phyloP scores from a whole-genome alignment of 2,329 filamentous ascomycete species.

The Diplodia scrobiculata region DNA sequence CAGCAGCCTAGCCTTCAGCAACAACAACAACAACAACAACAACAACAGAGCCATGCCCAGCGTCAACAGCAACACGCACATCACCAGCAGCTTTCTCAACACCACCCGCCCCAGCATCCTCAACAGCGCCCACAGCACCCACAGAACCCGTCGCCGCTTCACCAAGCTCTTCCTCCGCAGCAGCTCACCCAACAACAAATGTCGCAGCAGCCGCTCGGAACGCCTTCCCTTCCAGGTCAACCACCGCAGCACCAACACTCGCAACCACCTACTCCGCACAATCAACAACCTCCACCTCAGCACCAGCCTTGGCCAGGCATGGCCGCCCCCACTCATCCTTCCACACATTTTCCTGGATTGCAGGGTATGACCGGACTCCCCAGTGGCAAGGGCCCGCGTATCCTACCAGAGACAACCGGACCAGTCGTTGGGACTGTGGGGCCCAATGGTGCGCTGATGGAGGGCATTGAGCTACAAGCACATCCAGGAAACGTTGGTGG shows the following conservation, averaged over 20 bases:
- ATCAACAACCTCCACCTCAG: constrained; percentile 7
- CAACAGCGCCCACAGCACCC: constrained; percentile 5
- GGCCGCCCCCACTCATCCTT: constrained; percentile 20
- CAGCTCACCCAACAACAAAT: constrained; percentile 27
- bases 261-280: constrained; percentile 21
- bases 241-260: constrained; percentile 18
- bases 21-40: constrained; percentile 21
- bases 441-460: constrained; percentile 13
- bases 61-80: constrained; percentile 22
- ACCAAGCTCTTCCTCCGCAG: constrained; percentile 18
- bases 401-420: constrained; percentile 16
- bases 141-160: constrained; percentile 20
- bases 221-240: constrained; percentile 21
- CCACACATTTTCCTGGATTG: constrained; percentile 14
- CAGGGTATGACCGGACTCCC: constrained; percentile 22
- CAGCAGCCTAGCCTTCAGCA: constrained; percentile 7
- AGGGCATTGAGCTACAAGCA: constrained; percentile 24
- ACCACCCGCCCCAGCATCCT: constrained; percentile 3
- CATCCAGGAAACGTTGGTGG: constrained; percentile 1
- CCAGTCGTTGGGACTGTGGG: constrained; percentile 16
- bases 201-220: constrained; percentile 21
- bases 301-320: constrained; percentile 22
- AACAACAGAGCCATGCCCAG: constrained; percentile 20
- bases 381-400: constrained; percentile 13
- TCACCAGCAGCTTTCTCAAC: constrained; percentile 36